Base-by-base conservation (phyloP, 2,329 filamentous ascomycete species). In the Zymoseptoria pseudotritici region DNA sequence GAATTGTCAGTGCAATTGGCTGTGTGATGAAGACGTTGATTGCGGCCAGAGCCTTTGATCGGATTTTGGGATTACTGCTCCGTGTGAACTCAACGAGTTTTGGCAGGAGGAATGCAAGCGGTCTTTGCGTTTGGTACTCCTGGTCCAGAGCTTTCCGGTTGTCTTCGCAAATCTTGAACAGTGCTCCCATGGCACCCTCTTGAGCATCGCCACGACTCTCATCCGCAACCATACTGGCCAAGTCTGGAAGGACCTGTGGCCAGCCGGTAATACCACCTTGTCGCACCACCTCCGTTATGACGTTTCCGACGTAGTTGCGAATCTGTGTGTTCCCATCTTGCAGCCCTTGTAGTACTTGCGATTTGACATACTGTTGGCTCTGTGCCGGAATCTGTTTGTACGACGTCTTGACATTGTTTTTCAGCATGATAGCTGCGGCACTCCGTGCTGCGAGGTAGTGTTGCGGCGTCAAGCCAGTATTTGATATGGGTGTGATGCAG, bases 121-220 rank as follows among this genome's bases (percentile, higher is more conserved):
- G 94, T 59, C 91, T 84, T 75, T 97, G 88, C 62, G 91, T 91
- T 71, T 91, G 86, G 73, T 96, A 90, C 65, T 96, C 90, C 68
- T 87, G 86, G 75, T 96, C 91, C 57, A 99, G 80, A 61, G 90
- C 82, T 72, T 89, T 91, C 70, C 85, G 87, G 77, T 96, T 97
- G 77, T 99, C 94, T 76, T 99, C 94, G 76, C 94, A 99, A 63
- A 99, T 92, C 80, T 97, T 97, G 73, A 88, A 80, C 75, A 99
- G 81, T 54, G 94, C 92, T 54, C 89, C 86, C 89, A 97, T 96
- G 67, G 91, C 92, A 62, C 92, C 92, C 74, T 99, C 93, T 72
- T 97, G 91, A 11, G 88, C 86, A 70, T 90, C 83, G 51, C 82
- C 78, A 50, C 89, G 87, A 53, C 79, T 80, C 58, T 85, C 77